These are phyloP conservation scores for Eucalyptus coolabah DNA, from an alignment of 345 rosid genomes.

Conservation along the genomic window DNA sequence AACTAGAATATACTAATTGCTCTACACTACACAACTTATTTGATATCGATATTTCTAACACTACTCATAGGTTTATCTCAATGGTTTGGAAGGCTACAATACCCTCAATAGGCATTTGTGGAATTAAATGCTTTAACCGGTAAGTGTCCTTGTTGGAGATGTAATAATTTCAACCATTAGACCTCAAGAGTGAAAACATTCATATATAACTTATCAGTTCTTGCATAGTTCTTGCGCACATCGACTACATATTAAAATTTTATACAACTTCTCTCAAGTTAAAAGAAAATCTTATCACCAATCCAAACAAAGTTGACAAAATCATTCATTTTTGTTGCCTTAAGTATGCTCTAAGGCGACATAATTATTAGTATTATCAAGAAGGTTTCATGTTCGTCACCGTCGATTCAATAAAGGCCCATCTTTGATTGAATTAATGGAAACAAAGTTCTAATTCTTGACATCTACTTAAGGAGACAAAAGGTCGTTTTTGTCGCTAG, in stretches of 20 bases:
- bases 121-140: neutral
- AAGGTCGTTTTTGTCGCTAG: neutral
- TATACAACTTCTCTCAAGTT: neutral
- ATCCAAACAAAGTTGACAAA: neutral
- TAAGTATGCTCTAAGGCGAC: neutral
- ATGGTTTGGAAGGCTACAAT: neutral
- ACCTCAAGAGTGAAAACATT: neutral
- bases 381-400: neutral
- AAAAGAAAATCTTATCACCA: neutral
- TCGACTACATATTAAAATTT: neutral
- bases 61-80: fast-evolving
- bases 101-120: neutral
- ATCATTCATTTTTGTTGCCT: neutral
- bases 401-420: neutral
- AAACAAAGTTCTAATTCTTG: neutral
- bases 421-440: no score
- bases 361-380: no score
- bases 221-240: neutral
- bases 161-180: neutral
- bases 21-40: fast-evolving
- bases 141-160: neutral
- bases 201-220: neutral
- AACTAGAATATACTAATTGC: fast-evolving
- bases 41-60: fast-evolving
- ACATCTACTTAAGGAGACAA: neutral